Evolutionary conservation across 768 basidiomycete species (phyloP).

Genomic region (Boletus barrowsii): DNA sequence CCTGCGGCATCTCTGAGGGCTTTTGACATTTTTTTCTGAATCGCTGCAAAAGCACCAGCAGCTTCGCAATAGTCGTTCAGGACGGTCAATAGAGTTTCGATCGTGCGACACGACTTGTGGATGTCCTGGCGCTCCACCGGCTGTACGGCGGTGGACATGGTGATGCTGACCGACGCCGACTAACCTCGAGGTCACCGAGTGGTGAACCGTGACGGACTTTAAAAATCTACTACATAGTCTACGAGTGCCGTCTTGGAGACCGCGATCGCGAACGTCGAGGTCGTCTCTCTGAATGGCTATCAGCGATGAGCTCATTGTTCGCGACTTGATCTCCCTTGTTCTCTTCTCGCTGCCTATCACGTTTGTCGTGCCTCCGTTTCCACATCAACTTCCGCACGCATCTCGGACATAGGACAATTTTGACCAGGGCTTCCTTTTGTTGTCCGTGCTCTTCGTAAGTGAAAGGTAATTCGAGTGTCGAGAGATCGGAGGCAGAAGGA

Average conservation of each 20-base stretch:
- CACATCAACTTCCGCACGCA: slow-evolving; percentile 86
- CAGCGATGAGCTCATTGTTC: no score
- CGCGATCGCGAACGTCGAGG: slow-evolving; percentile 27
- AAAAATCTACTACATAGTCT: slow-evolving; percentile 3
- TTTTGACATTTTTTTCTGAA: slow-evolving; percentile 76
- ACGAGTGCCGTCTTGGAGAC: slow-evolving; percentile 20
- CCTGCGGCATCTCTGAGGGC: slow-evolving; percentile 64
- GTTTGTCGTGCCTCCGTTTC: slow-evolving; percentile 71
- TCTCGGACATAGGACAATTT: slow-evolving; percentile 77
- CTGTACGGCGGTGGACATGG: slow-evolving; percentile 16
- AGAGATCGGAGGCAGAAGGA: slow-evolving; percentile 38
- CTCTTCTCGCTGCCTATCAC: neutral
- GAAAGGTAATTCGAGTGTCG: slow-evolving; percentile 88
- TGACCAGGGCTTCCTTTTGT: slow-evolving; percentile 79
- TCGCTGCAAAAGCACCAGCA: slow-evolving; percentile 51
- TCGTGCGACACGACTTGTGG: slow-evolving; percentile 76
- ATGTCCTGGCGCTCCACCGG: slow-evolving; percentile 67
- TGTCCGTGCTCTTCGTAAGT: slow-evolving; percentile 79
- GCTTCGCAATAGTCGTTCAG: slow-evolving; percentile 78
- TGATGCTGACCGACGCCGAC: neutral
- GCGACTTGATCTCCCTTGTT: no score
- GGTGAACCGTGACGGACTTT: slow-evolving; percentile 26
- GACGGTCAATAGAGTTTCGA: slow-evolving; percentile 63
- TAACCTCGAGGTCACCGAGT: neutral
- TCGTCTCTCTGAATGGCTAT: neutral